Percentiles rank a stretch among this genome's conserved stretches.
phyloP scores from a whole-genome alignment of 305 asterid genomes.

The Fraxinus ornus region DNA sequence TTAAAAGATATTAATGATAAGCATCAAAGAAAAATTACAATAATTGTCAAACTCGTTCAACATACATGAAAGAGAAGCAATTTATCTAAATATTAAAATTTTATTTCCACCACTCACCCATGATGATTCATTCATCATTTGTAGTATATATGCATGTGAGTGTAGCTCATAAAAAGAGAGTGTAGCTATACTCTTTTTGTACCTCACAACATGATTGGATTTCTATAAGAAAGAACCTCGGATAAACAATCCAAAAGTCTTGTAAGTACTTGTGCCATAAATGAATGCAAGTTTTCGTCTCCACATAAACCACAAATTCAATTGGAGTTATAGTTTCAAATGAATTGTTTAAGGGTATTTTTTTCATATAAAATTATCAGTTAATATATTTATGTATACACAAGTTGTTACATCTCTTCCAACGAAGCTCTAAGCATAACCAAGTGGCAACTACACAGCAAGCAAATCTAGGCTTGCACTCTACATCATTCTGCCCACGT shows the following conservation, averaged over 20 bases:
- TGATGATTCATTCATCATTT: background rate
- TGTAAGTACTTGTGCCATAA: constrained; percentile 33
- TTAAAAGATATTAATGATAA: no score
- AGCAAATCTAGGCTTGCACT: no score
- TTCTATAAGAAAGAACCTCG: constrained; percentile 25
- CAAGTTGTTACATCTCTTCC: background rate
- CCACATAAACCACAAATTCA: background rate
- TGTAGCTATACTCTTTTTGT: background rate
- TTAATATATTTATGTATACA: background rate
- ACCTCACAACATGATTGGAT: constrained; percentile 16
- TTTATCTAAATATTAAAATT: background rate
- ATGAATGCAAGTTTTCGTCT: constrained; percentile 30
- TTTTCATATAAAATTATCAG: background rate
- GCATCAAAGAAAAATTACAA: background rate
- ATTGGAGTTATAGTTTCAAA: background rate
- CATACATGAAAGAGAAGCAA: background rate
- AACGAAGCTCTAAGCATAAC: no score
- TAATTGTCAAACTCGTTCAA: background rate
- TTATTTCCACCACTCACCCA: background rate
- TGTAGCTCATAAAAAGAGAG: background rate
- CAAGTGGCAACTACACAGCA: no score
- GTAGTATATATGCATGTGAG: background rate
- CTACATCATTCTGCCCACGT: no score
- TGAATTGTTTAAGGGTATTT: constrained; percentile 21
- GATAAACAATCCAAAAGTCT: constrained; percentile 29